phyloP scores from a whole-genome alignment of 2,329 filamentous ascomycete species.

The Microdochium bolleyi region DNA sequence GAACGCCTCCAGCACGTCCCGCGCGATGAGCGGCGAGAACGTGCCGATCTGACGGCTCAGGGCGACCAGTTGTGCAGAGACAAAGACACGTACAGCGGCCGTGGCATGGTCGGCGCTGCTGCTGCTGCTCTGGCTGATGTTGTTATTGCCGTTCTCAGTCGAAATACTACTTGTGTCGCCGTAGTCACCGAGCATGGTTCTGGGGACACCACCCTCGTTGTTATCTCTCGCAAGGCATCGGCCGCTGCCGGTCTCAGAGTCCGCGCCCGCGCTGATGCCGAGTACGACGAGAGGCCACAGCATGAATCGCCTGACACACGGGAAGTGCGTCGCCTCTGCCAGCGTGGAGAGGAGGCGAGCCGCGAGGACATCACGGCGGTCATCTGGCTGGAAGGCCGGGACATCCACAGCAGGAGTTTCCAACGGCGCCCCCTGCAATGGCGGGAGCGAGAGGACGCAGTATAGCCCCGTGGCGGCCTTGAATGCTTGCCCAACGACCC shows the following conservation, averaged over 20 bases:
- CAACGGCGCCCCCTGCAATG: slow-evolving; percentile 17
- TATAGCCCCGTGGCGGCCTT: slow-evolving; percentile 23
- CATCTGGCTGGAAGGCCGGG: no score
- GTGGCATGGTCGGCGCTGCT: slow-evolving; percentile 13
- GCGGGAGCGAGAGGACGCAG: slow-evolving; percentile 26
- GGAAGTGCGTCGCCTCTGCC: slow-evolving; percentile 6
- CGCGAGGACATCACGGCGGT: slow-evolving; percentile 4
- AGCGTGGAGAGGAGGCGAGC: slow-evolving; percentile 11
- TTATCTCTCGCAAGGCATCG: no score
- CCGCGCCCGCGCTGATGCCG: slow-evolving; percentile 12
- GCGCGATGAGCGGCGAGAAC: slow-evolving; percentile 20
- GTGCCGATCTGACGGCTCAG: slow-evolving; percentile 18
- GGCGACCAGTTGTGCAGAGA: slow-evolving; percentile 13
- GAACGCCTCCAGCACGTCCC: slow-evolving; percentile 21
- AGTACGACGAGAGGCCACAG: slow-evolving; percentile 27
- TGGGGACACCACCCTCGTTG: no score
- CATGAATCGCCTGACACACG: slow-evolving; percentile 13
- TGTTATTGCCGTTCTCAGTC: neutral
- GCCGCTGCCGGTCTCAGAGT: no score
- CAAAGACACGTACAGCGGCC: slow-evolving; percentile 14
- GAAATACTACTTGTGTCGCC: no score
- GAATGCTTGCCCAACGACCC: slow-evolving; percentile 19
- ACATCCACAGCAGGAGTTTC: slow-evolving; percentile 3
- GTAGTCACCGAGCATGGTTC: no score
- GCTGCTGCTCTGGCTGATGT: neutral